These are phyloP conservation scores for Hypoxylon sp. DNA, from an alignment of 2,329 filamentous ascomycete genomes.

Conservation along the genomic window DNA sequence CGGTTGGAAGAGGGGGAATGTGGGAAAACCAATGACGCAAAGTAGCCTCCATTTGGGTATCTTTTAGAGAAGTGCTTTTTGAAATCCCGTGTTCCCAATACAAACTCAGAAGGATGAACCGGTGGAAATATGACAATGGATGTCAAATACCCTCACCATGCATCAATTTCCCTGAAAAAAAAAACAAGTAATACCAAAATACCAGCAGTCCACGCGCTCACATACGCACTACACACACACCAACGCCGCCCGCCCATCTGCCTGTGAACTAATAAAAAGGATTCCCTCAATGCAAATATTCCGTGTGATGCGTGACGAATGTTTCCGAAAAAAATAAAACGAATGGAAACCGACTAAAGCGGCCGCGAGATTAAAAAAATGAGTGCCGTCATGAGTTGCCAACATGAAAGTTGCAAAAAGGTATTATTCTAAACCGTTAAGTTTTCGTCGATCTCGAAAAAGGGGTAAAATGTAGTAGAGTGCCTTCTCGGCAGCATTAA, in stretches of 20 bases:
- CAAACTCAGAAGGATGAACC: slow-evolving; percentile 32
- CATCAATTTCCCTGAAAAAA: slow-evolving; percentile 34
- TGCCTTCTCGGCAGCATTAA: no score
- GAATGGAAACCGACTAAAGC: slow-evolving; percentile 27
- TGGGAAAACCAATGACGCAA: slow-evolving; percentile 36
- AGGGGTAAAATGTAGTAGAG: neutral
- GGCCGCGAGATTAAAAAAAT: slow-evolving; percentile 20
- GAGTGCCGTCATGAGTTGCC: slow-evolving; percentile 23
- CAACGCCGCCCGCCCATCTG: slow-evolving; percentile 35
- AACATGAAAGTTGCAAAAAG: slow-evolving; percentile 18
- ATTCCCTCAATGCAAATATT: slow-evolving; percentile 35
- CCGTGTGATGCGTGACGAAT: slow-evolving; percentile 35
- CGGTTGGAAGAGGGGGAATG: slow-evolving; percentile 12
- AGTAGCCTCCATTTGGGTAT: slow-evolving; percentile 40
- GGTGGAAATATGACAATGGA: slow-evolving; percentile 30
- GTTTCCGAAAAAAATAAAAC: slow-evolving; percentile 15
- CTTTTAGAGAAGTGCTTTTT: slow-evolving; percentile 36
- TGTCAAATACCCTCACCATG: slow-evolving; percentile 31
- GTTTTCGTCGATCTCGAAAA: slow-evolving; percentile 13
- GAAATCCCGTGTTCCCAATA: slow-evolving; percentile 36
- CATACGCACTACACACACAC: slow-evolving; percentile 21
- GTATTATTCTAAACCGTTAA: slow-evolving; percentile 23
- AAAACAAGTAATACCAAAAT: slow-evolving; percentile 7
- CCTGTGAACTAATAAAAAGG: slow-evolving; percentile 26
- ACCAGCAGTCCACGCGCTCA: slow-evolving; percentile 23